Conservation (phyloP, 2,329 filamentous ascomycete genomes). For the Magnaporthales sp. region DNA sequence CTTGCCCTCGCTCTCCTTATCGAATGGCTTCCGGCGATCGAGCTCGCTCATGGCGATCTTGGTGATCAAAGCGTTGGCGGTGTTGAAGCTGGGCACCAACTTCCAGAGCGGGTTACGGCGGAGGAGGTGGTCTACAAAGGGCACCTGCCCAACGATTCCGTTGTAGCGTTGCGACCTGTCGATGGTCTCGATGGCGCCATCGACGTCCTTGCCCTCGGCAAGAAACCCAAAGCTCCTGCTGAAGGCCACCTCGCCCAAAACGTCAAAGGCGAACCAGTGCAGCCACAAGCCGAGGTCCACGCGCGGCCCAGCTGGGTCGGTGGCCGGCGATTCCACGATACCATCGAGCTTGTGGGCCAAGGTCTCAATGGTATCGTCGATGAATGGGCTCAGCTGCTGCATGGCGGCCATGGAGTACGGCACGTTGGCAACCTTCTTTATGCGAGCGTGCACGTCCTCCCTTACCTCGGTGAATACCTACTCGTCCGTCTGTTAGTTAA, state of each 20-base stretch:
- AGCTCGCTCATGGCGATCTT: constrained; percentile 43
- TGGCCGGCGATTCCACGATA: constrained; percentile 19
- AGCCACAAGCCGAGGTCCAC: constrained; percentile 40
- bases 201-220: constrained; percentile 38
- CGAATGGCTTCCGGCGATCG: constrained; percentile 34
- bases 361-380: constrained; percentile 40
- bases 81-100: constrained; percentile 31
- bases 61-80: constrained; percentile 38
- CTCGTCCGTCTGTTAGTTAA: not conserved
- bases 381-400: constrained; percentile 40
- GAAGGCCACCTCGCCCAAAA: constrained; percentile 44
- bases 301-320: constrained; percentile 10
- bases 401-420: constrained; percentile 45
- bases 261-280: constrained; percentile 35
- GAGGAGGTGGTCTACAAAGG: constrained; percentile 37
- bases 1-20: constrained; percentile 32
- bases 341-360: constrained; percentile 32
- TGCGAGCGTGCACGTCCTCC: constrained; percentile 44
- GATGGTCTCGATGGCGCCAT: constrained; percentile 41
- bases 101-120: constrained; percentile 40
- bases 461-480: constrained; percentile 40
- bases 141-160: constrained; percentile 41
- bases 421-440: constrained; percentile 43
- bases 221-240: constrained; percentile 44
- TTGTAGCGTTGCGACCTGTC: constrained; percentile 44